Evolutionary conservation across 805 yeast species (phyloP).

Genomic region (Ogataea ramenticola): DNA sequence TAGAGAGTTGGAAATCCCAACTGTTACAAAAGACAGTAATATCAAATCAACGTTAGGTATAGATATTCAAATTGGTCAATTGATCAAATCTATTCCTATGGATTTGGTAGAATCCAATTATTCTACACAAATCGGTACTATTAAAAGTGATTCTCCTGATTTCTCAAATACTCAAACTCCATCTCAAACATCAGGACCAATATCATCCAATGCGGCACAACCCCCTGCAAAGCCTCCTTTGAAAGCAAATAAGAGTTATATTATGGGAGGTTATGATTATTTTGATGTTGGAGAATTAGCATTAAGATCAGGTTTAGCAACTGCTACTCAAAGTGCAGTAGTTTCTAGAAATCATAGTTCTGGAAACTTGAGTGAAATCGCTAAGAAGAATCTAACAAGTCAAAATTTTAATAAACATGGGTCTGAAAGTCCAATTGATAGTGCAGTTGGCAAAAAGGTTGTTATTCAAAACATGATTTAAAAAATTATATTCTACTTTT

Average conservation of each 20-base stretch:
- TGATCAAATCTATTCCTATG: conserved; percentile 26
- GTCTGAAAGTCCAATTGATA: conserved; percentile 1
- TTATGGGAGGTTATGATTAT: conserved; percentile 55
- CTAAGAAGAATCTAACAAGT: neutral
- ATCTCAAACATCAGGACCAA: neutral
- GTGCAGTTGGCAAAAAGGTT: conserved; percentile 19
- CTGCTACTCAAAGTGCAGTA: conserved; percentile 19
- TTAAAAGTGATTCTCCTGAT: conserved; percentile 3
- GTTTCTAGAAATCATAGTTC: conserved; percentile 21
- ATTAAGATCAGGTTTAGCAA: conserved; percentile 31
- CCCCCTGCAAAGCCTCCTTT: neutral
- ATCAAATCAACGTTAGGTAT: neutral
- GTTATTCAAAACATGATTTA: conserved; percentile 16
- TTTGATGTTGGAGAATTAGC: conserved; percentile 51
- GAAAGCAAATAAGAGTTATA: conserved; percentile 11
- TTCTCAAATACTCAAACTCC: neutral
- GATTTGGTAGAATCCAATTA: conserved; percentile 23
- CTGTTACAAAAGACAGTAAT: neutral
- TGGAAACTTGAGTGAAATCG: conserved; percentile 6
- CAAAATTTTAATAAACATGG: neutral
- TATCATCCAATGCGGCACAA: neutral
- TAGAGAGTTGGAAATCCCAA: conserved; percentile 16
- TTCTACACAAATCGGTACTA: conserved; percentile 8
- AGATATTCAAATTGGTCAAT: conserved; percentile 18
- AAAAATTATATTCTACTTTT: neutral